A percentile compares a stretch with the other conserved stretches of the same genome.
Conservation (phyloP, 108 stramenopile species). For the Aureococcus anophagefferens region DNA sequence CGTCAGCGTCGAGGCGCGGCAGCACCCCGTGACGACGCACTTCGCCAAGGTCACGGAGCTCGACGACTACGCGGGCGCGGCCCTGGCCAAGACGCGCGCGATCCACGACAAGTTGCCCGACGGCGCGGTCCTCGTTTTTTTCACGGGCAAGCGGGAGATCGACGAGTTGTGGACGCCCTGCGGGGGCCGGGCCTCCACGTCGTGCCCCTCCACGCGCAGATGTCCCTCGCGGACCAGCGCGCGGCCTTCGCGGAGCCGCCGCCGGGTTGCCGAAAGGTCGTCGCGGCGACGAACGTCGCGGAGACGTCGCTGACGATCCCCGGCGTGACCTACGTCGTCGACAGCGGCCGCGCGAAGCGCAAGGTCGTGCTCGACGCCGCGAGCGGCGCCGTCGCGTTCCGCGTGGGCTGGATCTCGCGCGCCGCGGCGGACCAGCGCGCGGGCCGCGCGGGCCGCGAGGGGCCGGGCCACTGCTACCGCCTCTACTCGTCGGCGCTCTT, state of each 20-base stretch:
- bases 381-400: conserved; percentile 74
- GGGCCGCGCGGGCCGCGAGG: conserved; percentile 88
- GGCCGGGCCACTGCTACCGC: conserved; percentile 94
- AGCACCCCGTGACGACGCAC: conserved; percentile 88
- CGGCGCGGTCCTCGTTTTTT: conserved; percentile 89
- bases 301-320: conserved; percentile 85
- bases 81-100: conserved; percentile 62
- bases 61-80: conserved; percentile 63
- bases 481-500: conserved; percentile 85
- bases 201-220: conserved; percentile 84
- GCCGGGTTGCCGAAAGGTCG: conserved; percentile 75
- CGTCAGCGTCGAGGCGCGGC: conserved; percentile 78
- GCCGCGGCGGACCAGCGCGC: conserved; percentile 94
- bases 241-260: conserved; percentile 78
- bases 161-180: conserved; percentile 60
- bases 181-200: conserved; percentile 40
- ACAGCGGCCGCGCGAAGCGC: conserved; percentile 87
- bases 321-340: conserved; percentile 88
- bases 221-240: conserved; percentile 78
- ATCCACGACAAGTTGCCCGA: conserved; percentile 79
- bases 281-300: conserved; percentile 93
- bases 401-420: conserved; percentile 89
- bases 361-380: conserved; percentile 59
- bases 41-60: conserved; percentile 87
- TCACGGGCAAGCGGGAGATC: conserved; percentile 92